Conservation (phyloP, 1,139 yeast species). For the Pneumocystis carinii region DNA sequence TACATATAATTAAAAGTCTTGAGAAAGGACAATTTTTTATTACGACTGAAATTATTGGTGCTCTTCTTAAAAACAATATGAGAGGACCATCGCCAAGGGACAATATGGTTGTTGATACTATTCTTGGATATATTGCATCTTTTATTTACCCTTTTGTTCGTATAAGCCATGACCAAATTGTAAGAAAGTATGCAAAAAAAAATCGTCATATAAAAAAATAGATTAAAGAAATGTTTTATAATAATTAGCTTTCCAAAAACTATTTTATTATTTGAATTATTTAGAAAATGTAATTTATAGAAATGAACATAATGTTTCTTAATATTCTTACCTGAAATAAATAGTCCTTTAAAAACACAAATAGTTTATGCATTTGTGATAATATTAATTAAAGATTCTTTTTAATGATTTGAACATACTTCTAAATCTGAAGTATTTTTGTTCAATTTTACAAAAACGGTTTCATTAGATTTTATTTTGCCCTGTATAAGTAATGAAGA, state of each 20-base stretch:
- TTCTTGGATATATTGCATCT: constrained; percentile 6
- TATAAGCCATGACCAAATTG: constrained; percentile 9
- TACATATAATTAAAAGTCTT: constrained; percentile 41
- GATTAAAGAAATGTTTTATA: neutral
- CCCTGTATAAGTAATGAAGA: constrained; percentile 70
- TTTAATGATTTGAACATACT: neutral
- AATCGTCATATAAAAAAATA: neutral
- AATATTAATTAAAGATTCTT: neutral
- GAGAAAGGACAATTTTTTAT: constrained; percentile 56
- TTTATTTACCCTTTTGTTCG: constrained; percentile 9
- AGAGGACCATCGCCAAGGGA: constrained; percentile 8
- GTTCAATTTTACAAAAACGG: constrained; percentile 31
- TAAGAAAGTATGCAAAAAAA: constrained; percentile 4
- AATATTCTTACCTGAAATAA: neutral
- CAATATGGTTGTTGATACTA: constrained; percentile 6
- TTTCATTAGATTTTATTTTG: constrained; percentile 54
- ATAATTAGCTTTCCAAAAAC: neutral
- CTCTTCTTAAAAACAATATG: constrained; percentile 6
- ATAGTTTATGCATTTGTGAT: neutral
- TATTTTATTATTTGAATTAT: neutral
- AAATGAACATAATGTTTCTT: neutral
- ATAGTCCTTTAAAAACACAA: neutral
- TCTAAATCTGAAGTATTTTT: neutral
- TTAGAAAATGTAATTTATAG: neutral
- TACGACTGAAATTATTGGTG: constrained; percentile 68